Conservation (phyloP, 345 rosid species). For the Euphorbia pulcherrima region DNA sequence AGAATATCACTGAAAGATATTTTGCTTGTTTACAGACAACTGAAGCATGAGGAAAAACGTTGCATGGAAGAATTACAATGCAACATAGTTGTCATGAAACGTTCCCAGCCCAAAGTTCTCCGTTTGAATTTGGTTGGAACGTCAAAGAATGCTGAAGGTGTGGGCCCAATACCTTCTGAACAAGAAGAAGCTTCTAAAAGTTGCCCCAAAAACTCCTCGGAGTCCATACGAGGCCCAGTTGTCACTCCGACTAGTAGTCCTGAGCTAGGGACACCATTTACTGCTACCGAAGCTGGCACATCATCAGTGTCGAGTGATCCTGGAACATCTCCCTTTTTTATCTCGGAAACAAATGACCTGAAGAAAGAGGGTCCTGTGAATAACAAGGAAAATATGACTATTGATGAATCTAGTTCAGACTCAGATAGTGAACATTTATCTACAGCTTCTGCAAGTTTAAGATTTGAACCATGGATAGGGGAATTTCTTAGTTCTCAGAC, state of each 20-base stretch:
- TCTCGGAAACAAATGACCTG: slow-evolving; percentile 48
- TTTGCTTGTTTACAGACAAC: slow-evolving; percentile 51
- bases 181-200: slow-evolving; percentile 45
- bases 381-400: slow-evolving; percentile 50
- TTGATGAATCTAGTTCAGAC: slow-evolving; percentile 68
- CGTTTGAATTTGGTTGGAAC: slow-evolving; percentile 89
- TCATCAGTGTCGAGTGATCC: slow-evolving; percentile 96
- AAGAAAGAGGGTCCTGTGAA: slow-evolving; percentile 62
- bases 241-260: slow-evolving; percentile 95
- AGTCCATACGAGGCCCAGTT: slow-evolving; percentile 60
- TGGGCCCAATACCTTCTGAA: slow-evolving; percentile 36
- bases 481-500: slow-evolving; percentile 49
- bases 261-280: slow-evolving; percentile 93
- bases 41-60: slow-evolving; percentile 74
- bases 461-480: slow-evolving; percentile 85
- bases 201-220: slow-evolving; percentile 35
- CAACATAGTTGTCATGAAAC: slow-evolving; percentile 94
- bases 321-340: slow-evolving; percentile 84
- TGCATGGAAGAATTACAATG: slow-evolving; percentile 97
- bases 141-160: slow-evolving; percentile 48
- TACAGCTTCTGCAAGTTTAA: slow-evolving; percentile 67
- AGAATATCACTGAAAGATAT: neutral
- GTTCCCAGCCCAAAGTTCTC: slow-evolving; percentile 82
- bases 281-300: slow-evolving; percentile 88
- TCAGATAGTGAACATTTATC: slow-evolving; percentile 74